Percentiles rank a stretch among this genome's conserved stretches.
Conservation (phyloP, 148 eudicot species). For the Silene latifolia region DNA sequence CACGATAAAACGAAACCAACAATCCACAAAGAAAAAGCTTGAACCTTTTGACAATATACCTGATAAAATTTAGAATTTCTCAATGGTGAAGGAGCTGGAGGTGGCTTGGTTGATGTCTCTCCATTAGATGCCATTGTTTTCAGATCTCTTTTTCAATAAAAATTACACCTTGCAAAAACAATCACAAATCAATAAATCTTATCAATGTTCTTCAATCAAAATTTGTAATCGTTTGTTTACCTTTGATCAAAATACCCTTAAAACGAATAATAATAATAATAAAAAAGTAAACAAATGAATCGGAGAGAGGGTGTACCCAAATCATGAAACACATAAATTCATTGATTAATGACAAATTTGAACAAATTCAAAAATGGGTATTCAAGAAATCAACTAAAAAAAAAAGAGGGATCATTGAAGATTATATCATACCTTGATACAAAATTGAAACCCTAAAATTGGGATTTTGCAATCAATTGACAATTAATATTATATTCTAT, state of each 20-base stretch:
- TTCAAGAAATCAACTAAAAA: neutral
- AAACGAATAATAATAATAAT: too few species aligned
- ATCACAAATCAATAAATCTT: slow-evolving; percentile 2
- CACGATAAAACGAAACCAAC: neutral
- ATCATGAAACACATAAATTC: slow-evolving; percentile 1
- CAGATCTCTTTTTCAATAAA: slow-evolving; percentile 26
- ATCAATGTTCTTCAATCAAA: neutral
- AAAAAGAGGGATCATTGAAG: neutral
- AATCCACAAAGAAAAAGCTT: neutral
- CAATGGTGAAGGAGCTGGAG: slow-evolving; percentile 80
- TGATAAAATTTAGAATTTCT: slow-evolving; percentile 65
- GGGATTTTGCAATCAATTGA: slow-evolving; percentile 3
- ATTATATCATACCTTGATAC: slow-evolving; percentile 5
- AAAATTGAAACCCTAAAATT: slow-evolving; percentile 20
- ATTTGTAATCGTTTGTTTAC: too few species aligned
- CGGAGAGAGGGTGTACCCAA: neutral
- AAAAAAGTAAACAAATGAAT: too few species aligned
- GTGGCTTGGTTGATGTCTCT: slow-evolving; percentile 48
- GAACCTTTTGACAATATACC: slow-evolving; percentile 28
- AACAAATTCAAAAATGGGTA: neutral
- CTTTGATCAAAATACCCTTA: too few species aligned
- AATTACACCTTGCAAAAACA: slow-evolving; percentile 22
- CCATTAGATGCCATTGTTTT: slow-evolving; percentile 52
- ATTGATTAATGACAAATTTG: neutral
- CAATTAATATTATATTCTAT: neutral